Evolutionary conservation across 148 eudicot species (phyloP).

Genomic region (Fagopyrum tataricum): DNA sequence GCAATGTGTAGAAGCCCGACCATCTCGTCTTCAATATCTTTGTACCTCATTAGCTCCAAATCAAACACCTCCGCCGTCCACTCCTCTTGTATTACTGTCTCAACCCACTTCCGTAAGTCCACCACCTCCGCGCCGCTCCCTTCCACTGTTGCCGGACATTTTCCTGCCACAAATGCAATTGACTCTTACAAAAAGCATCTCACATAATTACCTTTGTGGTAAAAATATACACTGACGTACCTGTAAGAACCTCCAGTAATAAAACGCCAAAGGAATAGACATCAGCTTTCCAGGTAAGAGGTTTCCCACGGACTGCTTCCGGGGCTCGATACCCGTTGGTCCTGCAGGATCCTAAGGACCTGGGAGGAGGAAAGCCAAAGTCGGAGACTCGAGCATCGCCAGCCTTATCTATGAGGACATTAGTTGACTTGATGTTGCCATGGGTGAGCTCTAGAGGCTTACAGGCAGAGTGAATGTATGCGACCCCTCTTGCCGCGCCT

Average conservation of each 20-base stretch:
- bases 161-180: too few relatives aligned
- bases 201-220: too few relatives aligned
- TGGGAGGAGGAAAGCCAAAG: slow-evolving; percentile 59
- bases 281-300: slow-evolving; percentile 59
- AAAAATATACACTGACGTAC: slow-evolving; percentile 13
- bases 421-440: slow-evolving; percentile 88
- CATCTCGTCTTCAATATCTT: slow-evolving; percentile 94
- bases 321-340: slow-evolving; percentile 85
- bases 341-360: slow-evolving; percentile 27
- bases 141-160: slow-evolving; percentile 64
- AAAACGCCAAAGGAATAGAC: slow-evolving; percentile 91
- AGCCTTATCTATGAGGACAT: slow-evolving; percentile 62
- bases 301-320: slow-evolving; percentile 45
- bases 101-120: slow-evolving; percentile 91
- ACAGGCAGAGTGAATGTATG: slow-evolving; percentile 65
- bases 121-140: slow-evolving; percentile 38
- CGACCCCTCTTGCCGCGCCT: slow-evolving; percentile 69
- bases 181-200: too few relatives aligned
- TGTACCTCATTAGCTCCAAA: slow-evolving; percentile 91
- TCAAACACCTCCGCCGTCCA: slow-evolving; percentile 99
- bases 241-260: slow-evolving; percentile 75
- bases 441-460: slow-evolving; percentile 56
- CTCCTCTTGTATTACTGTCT: slow-evolving; percentile 89
- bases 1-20: slow-evolving; percentile 83
- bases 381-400: slow-evolving; percentile 70